Base-by-base conservation (phyloP, 1,139 yeast genomes). In the Yamadazyma membranifaciens region DNA sequence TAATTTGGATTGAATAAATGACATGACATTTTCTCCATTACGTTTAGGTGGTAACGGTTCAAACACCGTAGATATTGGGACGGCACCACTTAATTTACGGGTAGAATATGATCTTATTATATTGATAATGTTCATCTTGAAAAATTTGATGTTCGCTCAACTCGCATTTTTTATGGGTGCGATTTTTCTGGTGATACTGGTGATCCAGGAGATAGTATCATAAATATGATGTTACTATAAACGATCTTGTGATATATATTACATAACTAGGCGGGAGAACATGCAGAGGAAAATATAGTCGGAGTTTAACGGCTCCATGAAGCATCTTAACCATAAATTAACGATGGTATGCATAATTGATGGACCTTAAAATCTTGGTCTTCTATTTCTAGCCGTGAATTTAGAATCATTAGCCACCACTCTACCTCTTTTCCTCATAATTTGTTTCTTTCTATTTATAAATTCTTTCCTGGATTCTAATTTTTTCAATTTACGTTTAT, bases 331-430 rank as follows among this genome's bases (percentile, higher is more conserved):
- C n/a, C n/a, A n/a, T n/a, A n/a, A n/a, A n/a, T n/a, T n/a, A n/a
- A n/a, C n/a, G n/a, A n/a, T n/a, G n/a, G n/a, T n/a, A n/a, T n/a
- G n/a, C n/a, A n/a, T n/a, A n/a, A n/a, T n/a, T n/a, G n/a, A n/a
- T n/a, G n/a, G n/a, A 30, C 30, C 28, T 47, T 60, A 91, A 63
- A 92, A 92, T 54, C 87, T 75, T 16, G 95, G 82, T 52, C 86
- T 80, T 77, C 99, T 83, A 73, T 85, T 85, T 67, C 99, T 80
- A 34, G 95, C 98, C 3, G 98, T 87, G 63, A 83, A 92, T 60
- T 85, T 88, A 42, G 96, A 86, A 60, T 92, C 98, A 48, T 75
- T 75, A 3, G 98, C 96, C 12, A 91, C 97, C 34, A 68, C 71
- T 59, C 86, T 86, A 43, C 98, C 98, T 59, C 98, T 80, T 62